Conservation (phyloP, 495 filamentous ascomycete species). For the Astrothelium macrocarpum region DNA sequence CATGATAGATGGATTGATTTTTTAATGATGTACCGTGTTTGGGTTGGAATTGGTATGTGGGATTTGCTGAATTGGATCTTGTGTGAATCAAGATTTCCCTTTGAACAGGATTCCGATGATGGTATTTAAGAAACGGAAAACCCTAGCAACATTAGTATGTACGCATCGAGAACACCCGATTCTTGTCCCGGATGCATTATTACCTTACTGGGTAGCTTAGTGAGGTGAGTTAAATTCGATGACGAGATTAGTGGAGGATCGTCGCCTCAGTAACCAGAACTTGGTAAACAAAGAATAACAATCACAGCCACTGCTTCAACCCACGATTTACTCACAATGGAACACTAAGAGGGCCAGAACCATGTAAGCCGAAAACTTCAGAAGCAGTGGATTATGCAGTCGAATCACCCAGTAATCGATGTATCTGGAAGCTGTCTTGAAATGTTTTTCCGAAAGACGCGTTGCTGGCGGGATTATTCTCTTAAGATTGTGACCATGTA, state of each 20-base stretch:
- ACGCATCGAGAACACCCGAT: background rate
- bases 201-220: background rate
- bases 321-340: no score
- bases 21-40: background rate
- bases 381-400: no score
- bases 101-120: no score
- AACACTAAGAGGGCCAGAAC: no score
- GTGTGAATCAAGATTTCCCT: background rate
- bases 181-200: background rate
- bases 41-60: background rate
- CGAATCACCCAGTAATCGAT: no score
- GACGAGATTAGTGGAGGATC: background rate
- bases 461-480: no score
- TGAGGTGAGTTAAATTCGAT: background rate
- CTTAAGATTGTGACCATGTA: no score
- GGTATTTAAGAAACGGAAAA: background rate
- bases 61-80: background rate
- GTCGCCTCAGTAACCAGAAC: background rate
- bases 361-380: no score
- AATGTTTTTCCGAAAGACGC: no score
- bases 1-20: slow-evolving; percentile 39
- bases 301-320: no score
- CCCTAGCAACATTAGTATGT: background rate
- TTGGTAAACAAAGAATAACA: no score
- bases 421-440: no score